Evolutionary conservation across 129 eudicot species (phyloP).

Genomic region (Arctium minus): DNA sequence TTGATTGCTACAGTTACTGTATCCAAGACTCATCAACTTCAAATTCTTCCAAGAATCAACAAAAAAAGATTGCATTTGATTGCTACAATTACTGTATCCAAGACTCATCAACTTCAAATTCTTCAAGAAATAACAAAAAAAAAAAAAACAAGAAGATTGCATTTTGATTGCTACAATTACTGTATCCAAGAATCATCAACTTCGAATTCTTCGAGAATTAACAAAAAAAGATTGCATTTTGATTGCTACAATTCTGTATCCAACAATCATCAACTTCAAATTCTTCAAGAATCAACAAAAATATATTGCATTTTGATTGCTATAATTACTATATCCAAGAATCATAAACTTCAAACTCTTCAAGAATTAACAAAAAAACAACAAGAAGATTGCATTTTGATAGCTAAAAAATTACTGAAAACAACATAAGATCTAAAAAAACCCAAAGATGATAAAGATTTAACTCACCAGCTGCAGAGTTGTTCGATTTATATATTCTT

Average conservation of each 20-base stretch:
- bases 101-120: neutral
- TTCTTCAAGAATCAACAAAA: neutral
- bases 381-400: neutral
- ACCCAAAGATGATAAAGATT: neutral
- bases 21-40: too few relatives aligned
- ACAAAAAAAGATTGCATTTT: neutral
- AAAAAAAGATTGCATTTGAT: neutral
- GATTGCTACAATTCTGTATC: slow-evolving; percentile 25
- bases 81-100: neutral
- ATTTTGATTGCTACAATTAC: neutral
- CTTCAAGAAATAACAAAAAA: too few relatives aligned
- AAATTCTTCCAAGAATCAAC: too few relatives aligned
- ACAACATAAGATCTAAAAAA: neutral
- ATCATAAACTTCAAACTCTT: too few relatives aligned
- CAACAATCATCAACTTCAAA: neutral
- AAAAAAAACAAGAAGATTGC: too few relatives aligned
- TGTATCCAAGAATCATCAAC: slow-evolving; percentile 19
- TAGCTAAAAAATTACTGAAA: neutral
- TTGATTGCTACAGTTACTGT: too few relatives aligned
- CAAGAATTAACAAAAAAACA: too few relatives aligned
- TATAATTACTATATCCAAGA: too few relatives aligned
- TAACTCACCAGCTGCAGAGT: slow-evolving; percentile 74
- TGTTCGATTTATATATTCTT: slow-evolving; percentile 64
- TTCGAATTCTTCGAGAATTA: neutral
- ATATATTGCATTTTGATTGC: neutral